Percentiles rank a stretch among this genome's conserved stretches.
These are phyloP conservation scores for Dispira parvispora DNA, from an alignment of 192 early-diverging fungal genomes.

Conservation along the genomic window DNA sequence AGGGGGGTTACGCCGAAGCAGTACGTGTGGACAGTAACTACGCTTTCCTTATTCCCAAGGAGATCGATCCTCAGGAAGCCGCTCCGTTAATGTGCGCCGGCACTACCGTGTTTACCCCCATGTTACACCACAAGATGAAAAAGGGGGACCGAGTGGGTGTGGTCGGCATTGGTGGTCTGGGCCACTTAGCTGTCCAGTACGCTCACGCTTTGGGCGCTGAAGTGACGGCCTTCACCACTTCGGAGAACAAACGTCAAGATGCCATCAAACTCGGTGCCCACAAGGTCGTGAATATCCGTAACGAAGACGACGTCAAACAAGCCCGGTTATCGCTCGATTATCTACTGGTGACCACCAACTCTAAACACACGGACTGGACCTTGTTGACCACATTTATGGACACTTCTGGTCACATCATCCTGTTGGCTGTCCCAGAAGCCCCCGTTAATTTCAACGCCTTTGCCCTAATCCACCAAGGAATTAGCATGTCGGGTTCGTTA, in stretches of 20 bases:
- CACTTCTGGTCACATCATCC: constrained; percentile 25
- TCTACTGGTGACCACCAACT: constrained; percentile 21
- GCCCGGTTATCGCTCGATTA: constrained; percentile 19
- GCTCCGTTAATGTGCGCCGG: constrained; percentile 73
- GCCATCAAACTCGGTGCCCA: constrained; percentile 35
- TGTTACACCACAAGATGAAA: constrained; percentile 39
- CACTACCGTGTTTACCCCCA: constrained; percentile 51
- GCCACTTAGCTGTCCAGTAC: constrained; percentile 54
- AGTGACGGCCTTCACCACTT: constrained; percentile 38
- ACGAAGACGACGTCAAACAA: constrained; percentile 15
- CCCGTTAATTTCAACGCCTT: constrained; percentile 20
- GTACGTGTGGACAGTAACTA: constrained; percentile 38
- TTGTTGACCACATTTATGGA: constrained; percentile 24
- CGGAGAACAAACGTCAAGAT: constrained; percentile 35
- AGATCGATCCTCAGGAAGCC: constrained; percentile 33
- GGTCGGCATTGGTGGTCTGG: constrained; percentile 65
- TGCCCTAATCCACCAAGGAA: constrained; percentile 23
- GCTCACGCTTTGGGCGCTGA: constrained; percentile 30
- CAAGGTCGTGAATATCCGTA: constrained; percentile 25
- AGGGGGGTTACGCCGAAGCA: constrained; percentile 43
- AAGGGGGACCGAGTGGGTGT: constrained; percentile 50
- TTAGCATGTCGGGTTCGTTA: constrained; percentile 40
- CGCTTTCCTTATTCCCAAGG: constrained; percentile 43
- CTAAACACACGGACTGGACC: constrained; percentile 18
- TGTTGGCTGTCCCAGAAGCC: constrained; percentile 32